Evolutionary conservation across 371 early-diverging fungal genomes (phyloP), one percentile per base, ranked within the genome.

Genomic region (Choanephora cucurbitarum): DNA sequence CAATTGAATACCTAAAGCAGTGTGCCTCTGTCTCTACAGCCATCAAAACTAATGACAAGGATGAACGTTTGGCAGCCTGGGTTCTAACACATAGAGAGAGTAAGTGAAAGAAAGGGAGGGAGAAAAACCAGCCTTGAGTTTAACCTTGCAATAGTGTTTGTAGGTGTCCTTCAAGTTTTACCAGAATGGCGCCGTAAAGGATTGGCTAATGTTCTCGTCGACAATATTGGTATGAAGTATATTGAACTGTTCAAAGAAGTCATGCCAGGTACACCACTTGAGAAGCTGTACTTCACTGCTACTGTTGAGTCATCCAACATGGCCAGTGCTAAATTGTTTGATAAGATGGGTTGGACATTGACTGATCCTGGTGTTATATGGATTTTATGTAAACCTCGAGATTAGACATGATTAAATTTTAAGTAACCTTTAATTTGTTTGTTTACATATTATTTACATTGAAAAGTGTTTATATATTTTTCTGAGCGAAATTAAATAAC

Each of bases 401-500:
- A 19, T 19, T 49, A 39, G 33, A 11, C 23, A 28, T 5, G 31
- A 19, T 1, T 17, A 5, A 18, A 41, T 41, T 24, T 24, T 32
- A 14, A 15, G 21, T 17, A 39, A 9, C 22, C 3, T 50, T 22
- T 50, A 50, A 37, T 51, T 18, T 32, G 3, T 43, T 3, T 52
- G 10, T 28, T 11, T 32, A 17, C 31, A 19, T 39, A 37, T 5
- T 13, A 37, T 11, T 49, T 34, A 14, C n/a, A 34, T 19, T 17
- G 34, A 19, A 34, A 19, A 18, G 9, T 34, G 10, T 9, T 11
- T 32, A 32, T 14, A 32, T 39, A 40, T 43, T 41, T 17, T 31
- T 23, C 22, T 4, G 43, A 19, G 17, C 43, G n/a, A 39, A 14
- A 18, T 58, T 67, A 77, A 50, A 76, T 66, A 39, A 78, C 75